phyloP scores from a whole-genome alignment of 345 rosid genomes.

The Camelina hispida region DNA sequence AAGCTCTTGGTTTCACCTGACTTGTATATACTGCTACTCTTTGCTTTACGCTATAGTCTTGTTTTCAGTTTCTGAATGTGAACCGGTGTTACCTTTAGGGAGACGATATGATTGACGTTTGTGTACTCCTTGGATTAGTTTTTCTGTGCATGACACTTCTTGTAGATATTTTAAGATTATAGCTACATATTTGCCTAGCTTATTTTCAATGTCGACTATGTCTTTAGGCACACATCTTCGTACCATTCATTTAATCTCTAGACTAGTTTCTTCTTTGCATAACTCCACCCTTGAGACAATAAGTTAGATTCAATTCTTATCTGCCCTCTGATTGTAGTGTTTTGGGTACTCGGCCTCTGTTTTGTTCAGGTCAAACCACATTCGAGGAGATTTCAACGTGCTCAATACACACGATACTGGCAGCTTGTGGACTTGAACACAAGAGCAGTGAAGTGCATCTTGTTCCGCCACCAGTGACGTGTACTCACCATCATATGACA shows the following conservation, averaged over 20 bases:
- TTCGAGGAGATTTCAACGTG: slow-evolving; percentile 70
- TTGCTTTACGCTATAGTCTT: background rate
- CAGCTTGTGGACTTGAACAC: slow-evolving; percentile 86
- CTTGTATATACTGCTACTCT: slow-evolving; percentile 1
- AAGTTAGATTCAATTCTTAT: background rate
- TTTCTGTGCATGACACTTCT: background rate
- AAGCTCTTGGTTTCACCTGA: slow-evolving; percentile 14
- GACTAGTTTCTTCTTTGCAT: slow-evolving; percentile 7
- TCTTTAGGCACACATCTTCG: background rate
- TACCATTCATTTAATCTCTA: background rate
- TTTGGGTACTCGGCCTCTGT: background rate
- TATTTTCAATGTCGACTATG: background rate
- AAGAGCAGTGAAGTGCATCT: slow-evolving; percentile 62
- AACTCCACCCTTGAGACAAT: background rate
- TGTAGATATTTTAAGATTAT: background rate
- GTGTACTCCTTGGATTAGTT: slow-evolving; percentile 1
- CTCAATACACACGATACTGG: slow-evolving; percentile 77
- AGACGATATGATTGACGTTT: background rate
- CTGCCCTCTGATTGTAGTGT: slow-evolving; percentile 12
- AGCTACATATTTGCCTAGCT: background rate
- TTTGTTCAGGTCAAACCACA: slow-evolving; percentile 59
- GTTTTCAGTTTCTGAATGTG: background rate
- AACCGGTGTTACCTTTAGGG: background rate
- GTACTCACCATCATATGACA: slow-evolving; percentile 57
- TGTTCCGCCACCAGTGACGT: slow-evolving; percentile 58